phyloP scores from a whole-genome alignment of 1,139 yeast species.

The Pichia sp. region DNA sequence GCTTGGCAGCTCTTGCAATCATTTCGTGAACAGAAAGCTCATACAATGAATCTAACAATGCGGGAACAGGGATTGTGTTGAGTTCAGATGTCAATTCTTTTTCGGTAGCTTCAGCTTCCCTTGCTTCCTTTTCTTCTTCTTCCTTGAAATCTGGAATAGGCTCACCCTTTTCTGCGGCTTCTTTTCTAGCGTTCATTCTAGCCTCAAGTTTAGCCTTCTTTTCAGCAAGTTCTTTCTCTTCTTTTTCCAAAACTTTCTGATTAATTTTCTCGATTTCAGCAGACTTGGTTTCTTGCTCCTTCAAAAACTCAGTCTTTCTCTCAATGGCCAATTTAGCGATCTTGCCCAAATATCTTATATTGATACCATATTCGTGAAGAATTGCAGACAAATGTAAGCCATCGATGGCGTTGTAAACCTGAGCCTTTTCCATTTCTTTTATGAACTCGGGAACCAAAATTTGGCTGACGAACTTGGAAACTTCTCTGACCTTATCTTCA shows the following conservation, averaged over 20 bases:
- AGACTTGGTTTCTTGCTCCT: slow-evolving; percentile 25
- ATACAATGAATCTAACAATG: slow-evolving; percentile 46
- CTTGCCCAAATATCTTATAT: slow-evolving; percentile 79
- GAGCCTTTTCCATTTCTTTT: slow-evolving; percentile 46
- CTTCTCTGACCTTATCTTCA: slow-evolving; percentile 63
- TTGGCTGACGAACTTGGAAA: slow-evolving; percentile 59
- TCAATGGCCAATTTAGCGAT: slow-evolving; percentile 39
- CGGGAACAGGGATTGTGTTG: slow-evolving; percentile 41
- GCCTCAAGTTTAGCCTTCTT: slow-evolving; percentile 28
- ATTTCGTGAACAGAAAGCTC: slow-evolving; percentile 60
- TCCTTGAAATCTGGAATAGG: slow-evolving; percentile 32
- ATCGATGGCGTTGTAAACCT: slow-evolving; percentile 51
- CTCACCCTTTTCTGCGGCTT: slow-evolving; percentile 40
- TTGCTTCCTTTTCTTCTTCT: slow-evolving; percentile 34
- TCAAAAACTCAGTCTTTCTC: slow-evolving; percentile 24
- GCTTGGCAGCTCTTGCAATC: slow-evolving; percentile 76
- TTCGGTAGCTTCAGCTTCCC: slow-evolving; percentile 37
- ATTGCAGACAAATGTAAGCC: slow-evolving; percentile 67
- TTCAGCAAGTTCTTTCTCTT: slow-evolving; percentile 33
- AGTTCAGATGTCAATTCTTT: slow-evolving; percentile 36
- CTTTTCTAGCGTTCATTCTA: slow-evolving; percentile 33
- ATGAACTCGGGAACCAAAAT: slow-evolving; percentile 64
- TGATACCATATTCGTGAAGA: slow-evolving; percentile 81
- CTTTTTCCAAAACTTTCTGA: slow-evolving; percentile 31
- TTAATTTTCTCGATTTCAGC: slow-evolving; percentile 29